Percentiles rank a stretch among this genome's conserved stretches.
Conservation (phyloP, 495 filamentous ascomycete species). For the Aspergillus saccharolyticus region DNA sequence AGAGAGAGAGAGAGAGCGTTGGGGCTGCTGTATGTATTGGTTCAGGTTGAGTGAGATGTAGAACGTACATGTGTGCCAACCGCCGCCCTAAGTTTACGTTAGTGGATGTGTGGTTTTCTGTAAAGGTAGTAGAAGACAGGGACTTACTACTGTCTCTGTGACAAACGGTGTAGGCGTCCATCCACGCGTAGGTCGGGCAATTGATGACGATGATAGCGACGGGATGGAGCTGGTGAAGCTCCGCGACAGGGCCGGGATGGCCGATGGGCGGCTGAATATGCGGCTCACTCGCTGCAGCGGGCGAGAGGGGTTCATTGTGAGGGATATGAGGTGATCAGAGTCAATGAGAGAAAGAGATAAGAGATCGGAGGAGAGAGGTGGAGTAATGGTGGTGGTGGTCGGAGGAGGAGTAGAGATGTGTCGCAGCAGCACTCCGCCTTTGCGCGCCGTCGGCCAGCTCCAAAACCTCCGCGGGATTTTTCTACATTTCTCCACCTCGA, state of each 20-base stretch:
- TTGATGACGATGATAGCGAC: slow-evolving; percentile 27
- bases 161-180: slow-evolving; percentile 69
- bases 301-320: slow-evolving; percentile 15
- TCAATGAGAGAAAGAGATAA: slow-evolving; percentile 3
- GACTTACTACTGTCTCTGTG: slow-evolving; percentile 74
- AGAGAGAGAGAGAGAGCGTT: no score
- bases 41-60: not conserved
- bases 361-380: slow-evolving; percentile 1
- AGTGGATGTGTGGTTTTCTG: slow-evolving; percentile 4
- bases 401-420: not conserved
- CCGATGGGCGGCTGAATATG: slow-evolving; percentile 10
- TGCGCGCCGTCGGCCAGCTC: not conserved
- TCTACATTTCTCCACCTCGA: slow-evolving; percentile 3
- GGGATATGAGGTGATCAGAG: no score
- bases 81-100: slow-evolving; percentile 62
- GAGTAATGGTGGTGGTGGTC: not conserved
- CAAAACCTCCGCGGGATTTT: not conserved
- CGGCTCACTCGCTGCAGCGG: slow-evolving; percentile 29
- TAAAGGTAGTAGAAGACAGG: not conserved
- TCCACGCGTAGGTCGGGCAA: slow-evolving; percentile 37
- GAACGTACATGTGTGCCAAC: slow-evolving; percentile 80
- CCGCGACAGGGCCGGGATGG: slow-evolving; percentile 16
- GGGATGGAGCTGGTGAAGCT: slow-evolving; percentile 32
- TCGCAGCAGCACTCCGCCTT: slow-evolving; percentile 4
- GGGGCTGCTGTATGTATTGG: not conserved